Evolutionary conservation across 2,329 filamentous ascomycete species (phyloP).

Genomic region (Verticillium tricorpus): DNA sequence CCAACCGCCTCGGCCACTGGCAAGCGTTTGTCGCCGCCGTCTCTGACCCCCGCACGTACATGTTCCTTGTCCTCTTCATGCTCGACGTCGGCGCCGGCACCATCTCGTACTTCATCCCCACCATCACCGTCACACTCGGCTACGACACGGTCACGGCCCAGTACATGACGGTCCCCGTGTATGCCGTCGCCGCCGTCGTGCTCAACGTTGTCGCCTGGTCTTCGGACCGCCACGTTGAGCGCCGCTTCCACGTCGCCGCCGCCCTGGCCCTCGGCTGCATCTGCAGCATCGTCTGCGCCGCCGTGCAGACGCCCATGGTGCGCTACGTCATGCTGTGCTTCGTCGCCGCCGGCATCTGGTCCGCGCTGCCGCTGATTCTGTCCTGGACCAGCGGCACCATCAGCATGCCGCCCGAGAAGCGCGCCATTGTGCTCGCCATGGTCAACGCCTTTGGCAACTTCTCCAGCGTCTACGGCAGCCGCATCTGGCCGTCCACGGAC

Average conservation of each 20-base stretch:
- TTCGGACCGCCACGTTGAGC: slow-evolving; percentile 47
- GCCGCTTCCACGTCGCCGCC: slow-evolving; percentile 51
- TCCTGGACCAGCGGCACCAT: slow-evolving; percentile 23
- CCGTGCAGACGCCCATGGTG: slow-evolving; percentile 15
- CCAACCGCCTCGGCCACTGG: slow-evolving; percentile 35
- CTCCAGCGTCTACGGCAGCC: slow-evolving; percentile 24
- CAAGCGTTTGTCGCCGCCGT: slow-evolving; percentile 29
- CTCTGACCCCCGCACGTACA: slow-evolving; percentile 43
- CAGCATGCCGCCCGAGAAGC: slow-evolving; percentile 22
- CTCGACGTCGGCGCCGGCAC: slow-evolving; percentile 46
- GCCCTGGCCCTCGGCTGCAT: slow-evolving; percentile 46
- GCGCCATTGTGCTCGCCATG: slow-evolving; percentile 25
- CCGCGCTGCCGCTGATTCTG: slow-evolving; percentile 19
- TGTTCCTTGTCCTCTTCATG: slow-evolving; percentile 52
- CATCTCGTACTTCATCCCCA: slow-evolving; percentile 64
- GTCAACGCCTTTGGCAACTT: slow-evolving; percentile 26
- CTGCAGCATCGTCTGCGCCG: slow-evolving; percentile 27
- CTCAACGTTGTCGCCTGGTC: slow-evolving; percentile 53
- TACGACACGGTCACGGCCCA: slow-evolving; percentile 49
- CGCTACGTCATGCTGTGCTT: slow-evolving; percentile 25
- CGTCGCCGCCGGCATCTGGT: slow-evolving; percentile 19
- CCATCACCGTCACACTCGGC: slow-evolving; percentile 56
- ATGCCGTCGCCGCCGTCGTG: slow-evolving; percentile 40
- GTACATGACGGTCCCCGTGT: slow-evolving; percentile 46
- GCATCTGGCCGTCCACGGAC: slow-evolving; percentile 22